These are phyloP conservation scores for Aegilops tauschii DNA, from an alignment of 176 grass and related monocot genomes.

Conservation along the genomic window DNA sequence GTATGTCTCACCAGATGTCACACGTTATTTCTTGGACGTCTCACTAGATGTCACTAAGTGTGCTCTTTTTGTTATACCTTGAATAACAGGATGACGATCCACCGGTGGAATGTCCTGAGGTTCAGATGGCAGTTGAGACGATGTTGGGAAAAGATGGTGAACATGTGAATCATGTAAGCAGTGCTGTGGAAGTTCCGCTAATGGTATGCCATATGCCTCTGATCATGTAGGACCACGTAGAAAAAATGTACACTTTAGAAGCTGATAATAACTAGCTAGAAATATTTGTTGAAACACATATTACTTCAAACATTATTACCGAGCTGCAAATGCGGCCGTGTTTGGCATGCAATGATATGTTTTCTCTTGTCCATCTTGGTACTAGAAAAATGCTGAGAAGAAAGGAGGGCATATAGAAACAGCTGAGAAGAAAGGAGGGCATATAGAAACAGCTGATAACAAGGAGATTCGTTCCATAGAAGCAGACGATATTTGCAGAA, in stretches of 20 bases:
- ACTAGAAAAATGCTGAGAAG: constrained; percentile 37
- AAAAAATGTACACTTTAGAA: constrained; percentile 15
- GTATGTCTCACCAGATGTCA: neutral
- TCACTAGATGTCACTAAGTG: constrained; percentile 9
- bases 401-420: constrained; percentile 19
- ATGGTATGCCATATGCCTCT: constrained; percentile 30
- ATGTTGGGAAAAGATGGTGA: constrained; percentile 39
- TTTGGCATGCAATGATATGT: neutral
- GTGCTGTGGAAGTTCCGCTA: constrained; percentile 35
- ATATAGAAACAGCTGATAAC: constrained; percentile 15
- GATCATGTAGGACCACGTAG: neutral
- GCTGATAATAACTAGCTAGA: constrained; percentile 8
- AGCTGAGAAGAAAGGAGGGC: constrained; percentile 3
- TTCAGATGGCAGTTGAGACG: constrained; percentile 18
- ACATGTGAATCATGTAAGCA: constrained; percentile 13
- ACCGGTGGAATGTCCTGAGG: constrained; percentile 1
- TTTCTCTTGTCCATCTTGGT: constrained; percentile 26
- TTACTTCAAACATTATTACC: neutral
- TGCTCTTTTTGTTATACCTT: neutral
- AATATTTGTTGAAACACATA: constrained; percentile 12
- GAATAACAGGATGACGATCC: constrained; percentile 28
- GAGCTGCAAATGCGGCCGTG: constrained; percentile 12
- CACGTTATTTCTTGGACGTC: neutral
- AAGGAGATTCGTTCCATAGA: constrained; percentile 29
- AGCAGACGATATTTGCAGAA: constrained; percentile 4